phyloP scores from a whole-genome alignment of 495 filamentous ascomycete genomes.

The Aspergillus conjunctus region DNA sequence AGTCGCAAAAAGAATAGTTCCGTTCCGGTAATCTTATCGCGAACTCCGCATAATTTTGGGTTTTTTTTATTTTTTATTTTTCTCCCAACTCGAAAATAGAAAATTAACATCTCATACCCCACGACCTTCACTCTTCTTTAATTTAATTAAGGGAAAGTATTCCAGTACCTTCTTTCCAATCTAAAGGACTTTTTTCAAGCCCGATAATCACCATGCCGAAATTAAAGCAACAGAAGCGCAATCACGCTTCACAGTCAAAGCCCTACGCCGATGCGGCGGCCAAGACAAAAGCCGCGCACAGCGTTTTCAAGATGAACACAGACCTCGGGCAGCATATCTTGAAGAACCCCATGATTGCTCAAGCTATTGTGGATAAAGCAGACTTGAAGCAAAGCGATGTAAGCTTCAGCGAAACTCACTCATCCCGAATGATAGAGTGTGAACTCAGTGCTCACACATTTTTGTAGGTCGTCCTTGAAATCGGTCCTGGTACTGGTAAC shows the following conservation, averaged over 20 bases:
- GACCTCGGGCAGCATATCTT: constrained; percentile 90
- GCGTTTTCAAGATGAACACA: constrained; percentile 87
- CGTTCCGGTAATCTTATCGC: constrained; percentile 50
- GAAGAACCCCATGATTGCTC: constrained; percentile 91
- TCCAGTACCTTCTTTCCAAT: too few species aligned
- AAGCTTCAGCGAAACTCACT: constrained; percentile 16
- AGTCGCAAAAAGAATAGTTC: constrained; percentile 34
- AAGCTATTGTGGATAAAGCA: constrained; percentile 86
- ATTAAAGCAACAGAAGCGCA: constrained; percentile 58
- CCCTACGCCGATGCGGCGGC: constrained; percentile 60
- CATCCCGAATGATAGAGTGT: not conserved
- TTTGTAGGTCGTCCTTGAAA: constrained; percentile 64
- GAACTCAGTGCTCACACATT: not conserved
- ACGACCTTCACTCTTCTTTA: too few species aligned
- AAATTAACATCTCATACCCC: too few species aligned
- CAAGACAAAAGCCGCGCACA: constrained; percentile 63
- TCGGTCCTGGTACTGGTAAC: constrained; percentile 81
- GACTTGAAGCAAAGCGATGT: constrained; percentile 86
- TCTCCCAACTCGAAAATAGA: not conserved
- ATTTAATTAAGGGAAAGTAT: too few species aligned
- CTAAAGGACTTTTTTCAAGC: too few species aligned
- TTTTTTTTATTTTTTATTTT: not conserved
- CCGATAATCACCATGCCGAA: constrained; percentile 33
- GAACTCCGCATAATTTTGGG: constrained; percentile 17
- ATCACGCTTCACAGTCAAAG: constrained; percentile 47